Base-by-base conservation (phyloP, 345 rosid genomes). In the Kernera saxatilis region DNA sequence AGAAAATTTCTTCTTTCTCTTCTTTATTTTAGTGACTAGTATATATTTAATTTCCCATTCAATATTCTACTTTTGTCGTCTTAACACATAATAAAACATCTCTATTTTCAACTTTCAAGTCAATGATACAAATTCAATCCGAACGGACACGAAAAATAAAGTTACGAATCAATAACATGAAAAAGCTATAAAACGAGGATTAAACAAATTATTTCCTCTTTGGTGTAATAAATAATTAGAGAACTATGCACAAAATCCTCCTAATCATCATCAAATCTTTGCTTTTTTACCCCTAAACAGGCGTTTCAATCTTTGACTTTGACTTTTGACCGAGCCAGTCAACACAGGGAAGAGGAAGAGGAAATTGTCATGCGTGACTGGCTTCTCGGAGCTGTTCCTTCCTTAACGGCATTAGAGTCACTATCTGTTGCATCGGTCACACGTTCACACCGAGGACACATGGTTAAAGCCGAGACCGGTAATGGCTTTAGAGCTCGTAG, bases 401-500 rank as follows among this genome's bases (percentile, higher is more conserved):
- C 69, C 8, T 68, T 8, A 13, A 75, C 63, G 63, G 73, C 72
- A 66, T 30, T 49, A 37, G 77, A 66, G 22, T 40, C 78, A 40
- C 32, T 40, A 58, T 55, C 55, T 58, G 53, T 11, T 44, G 72
- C 25, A 40, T 73, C 26, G 27, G 80, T 35, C 68, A 74, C 57
- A 65, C 55, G 41, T 64, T 77, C 77, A 45, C 81, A 77, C 35
- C 70, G 58, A 44, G 77, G 77, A 54, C 81, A 77, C 74, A 72
- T 77, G 73, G 81, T 59, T 41, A 71, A n/a, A 61, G 36, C 37
- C 39, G 77, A 43, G 40, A 41, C 45, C 48, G 70, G 9, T 48
- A n/a, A 8, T 44, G 72, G 50, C 64, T 79, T 85, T 61, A 76
- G 23, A 13, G 84, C 77, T 70, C 83, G 70, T 30, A 87, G 84